phyloP scores from a whole-genome alignment of 208 protist species.

The Trypanosomatidae sp. region DNA sequence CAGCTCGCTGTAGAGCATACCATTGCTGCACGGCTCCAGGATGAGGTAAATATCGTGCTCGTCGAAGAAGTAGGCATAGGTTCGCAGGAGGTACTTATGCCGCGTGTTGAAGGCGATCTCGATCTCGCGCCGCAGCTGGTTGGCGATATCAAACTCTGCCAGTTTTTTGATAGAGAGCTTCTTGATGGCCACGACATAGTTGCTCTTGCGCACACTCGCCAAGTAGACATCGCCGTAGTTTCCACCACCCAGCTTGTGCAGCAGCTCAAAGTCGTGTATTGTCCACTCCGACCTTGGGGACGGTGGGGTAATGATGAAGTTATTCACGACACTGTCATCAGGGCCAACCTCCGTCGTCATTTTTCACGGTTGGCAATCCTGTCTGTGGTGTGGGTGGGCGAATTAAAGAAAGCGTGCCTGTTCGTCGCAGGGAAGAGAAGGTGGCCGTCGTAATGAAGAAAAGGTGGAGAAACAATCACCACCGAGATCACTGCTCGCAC shows the following conservation, averaged over 20 bases:
- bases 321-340: slow-evolving; percentile 55
- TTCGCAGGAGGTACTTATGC: slow-evolving; percentile 98
- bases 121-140: slow-evolving; percentile 98
- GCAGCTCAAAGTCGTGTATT: slow-evolving; percentile 95
- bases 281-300: slow-evolving; percentile 74
- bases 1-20: slow-evolving; percentile 98
- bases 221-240: slow-evolving; percentile 99
- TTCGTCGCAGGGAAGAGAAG: background rate
- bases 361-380: background rate
- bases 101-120: slow-evolving; percentile 99
- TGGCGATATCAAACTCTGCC: slow-evolving; percentile 94
- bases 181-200: slow-evolving; percentile 99
- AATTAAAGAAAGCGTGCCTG: background rate
- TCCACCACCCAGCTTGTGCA: slow-evolving; percentile 94
- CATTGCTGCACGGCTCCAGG: slow-evolving; percentile 97
- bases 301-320: slow-evolving; percentile 71
- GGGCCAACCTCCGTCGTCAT: slow-evolving; percentile 58
- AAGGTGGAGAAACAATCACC: background rate
- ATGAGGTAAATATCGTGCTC: slow-evolving; percentile 97
- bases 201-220: slow-evolving; percentile 96
- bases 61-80: slow-evolving; percentile 99
- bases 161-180: slow-evolving; percentile 96
- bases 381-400: background rate
- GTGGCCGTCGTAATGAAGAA: background rate
- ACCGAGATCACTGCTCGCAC: background rate